These are phyloP conservation scores for Annona cherimola DNA, from an alignment of 164 flowering plant genomes.

Conservation along the genomic window DNA sequence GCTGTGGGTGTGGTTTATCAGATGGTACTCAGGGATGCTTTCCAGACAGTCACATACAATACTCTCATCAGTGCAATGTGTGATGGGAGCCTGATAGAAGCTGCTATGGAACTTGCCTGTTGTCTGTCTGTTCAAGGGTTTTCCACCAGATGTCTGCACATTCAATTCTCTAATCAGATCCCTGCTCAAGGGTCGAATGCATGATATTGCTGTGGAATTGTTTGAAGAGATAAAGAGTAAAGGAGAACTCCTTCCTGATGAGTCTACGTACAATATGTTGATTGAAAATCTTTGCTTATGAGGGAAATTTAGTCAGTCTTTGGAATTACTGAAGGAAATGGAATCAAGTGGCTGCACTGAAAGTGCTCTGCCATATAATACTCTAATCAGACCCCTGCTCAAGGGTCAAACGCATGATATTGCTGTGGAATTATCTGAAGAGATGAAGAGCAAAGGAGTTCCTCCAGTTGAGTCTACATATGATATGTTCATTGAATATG, in stretches of 20 bases:
- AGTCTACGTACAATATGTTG: conserved; percentile 70
- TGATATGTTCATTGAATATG: conserved; percentile 61
- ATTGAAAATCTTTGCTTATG: conserved; percentile 57
- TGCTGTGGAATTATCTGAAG: conserved; percentile 65
- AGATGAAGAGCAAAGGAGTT: conserved; percentile 69
- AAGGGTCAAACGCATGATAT: conserved; percentile 30
- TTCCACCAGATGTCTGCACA: conserved; percentile 74
- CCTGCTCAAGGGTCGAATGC: conserved; percentile 48
- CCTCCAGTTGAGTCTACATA: conserved; percentile 79
- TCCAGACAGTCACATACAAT: conserved; percentile 77
- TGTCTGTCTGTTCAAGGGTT: conserved; percentile 52
- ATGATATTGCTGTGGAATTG: conserved; percentile 51
- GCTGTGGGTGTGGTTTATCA: conserved; percentile 58
- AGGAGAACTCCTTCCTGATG: conserved; percentile 77
- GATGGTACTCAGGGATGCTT: conserved; percentile 64
- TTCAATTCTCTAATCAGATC: conserved; percentile 80
- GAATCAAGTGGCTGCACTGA: conserved; percentile 68
- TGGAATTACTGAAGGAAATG: conserved; percentile 73
- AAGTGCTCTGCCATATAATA: conserved; percentile 65
- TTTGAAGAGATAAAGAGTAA: conserved; percentile 66
- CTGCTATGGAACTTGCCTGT: conserved; percentile 66
- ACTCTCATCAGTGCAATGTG: conserved; percentile 71
- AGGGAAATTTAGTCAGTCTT: conserved; percentile 57
- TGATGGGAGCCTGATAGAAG: conserved; percentile 58
- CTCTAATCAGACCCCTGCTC: conserved; percentile 80